Conservation (phyloP, 2,329 filamentous ascomycete species). For the Beauveria australis region DNA sequence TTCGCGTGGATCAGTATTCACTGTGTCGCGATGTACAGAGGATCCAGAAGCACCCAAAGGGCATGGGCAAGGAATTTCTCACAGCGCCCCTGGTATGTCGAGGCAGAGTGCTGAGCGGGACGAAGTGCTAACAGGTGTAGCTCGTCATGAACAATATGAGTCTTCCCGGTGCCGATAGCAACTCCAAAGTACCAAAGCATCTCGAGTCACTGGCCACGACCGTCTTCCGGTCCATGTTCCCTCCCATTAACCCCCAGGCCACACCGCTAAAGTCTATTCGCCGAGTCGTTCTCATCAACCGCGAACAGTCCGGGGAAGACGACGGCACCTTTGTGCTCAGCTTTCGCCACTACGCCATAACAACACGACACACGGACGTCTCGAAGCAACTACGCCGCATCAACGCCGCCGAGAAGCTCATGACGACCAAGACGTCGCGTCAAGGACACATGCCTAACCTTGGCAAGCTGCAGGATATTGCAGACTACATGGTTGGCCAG, state of each 20-base stretch:
- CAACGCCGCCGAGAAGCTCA: constrained; percentile 74
- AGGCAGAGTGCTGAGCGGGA: background rate
- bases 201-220: constrained; percentile 89
- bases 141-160: constrained; percentile 98
- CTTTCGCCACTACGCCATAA: constrained; percentile 91
- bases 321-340: constrained; percentile 73
- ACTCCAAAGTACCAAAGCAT: constrained; percentile 76
- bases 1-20: constrained; percentile 90
- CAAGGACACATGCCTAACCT: constrained; percentile 77
- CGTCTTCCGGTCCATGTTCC: constrained; percentile 92
- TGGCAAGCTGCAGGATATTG: constrained; percentile 82
- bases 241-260: constrained; percentile 85
- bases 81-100: constrained; percentile 66
- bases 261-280: constrained; percentile 89
- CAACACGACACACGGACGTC: constrained; percentile 75
- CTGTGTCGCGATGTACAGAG: constrained; percentile 84
- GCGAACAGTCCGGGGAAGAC: constrained; percentile 54
- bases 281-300: constrained; percentile 81
- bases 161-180: constrained; percentile 51
- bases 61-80: constrained; percentile 75
- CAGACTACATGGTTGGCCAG: constrained; percentile 84
- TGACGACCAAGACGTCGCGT: constrained; percentile 50
- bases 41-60: constrained; percentile 73
- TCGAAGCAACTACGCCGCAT: constrained; percentile 77
- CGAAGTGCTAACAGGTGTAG: constrained; percentile 30